Evolutionary conservation across 164 flowering plant species (phyloP), one percentile per base, ranked within the genome.

Genomic region (Magnolia kwangsiensis): DNA sequence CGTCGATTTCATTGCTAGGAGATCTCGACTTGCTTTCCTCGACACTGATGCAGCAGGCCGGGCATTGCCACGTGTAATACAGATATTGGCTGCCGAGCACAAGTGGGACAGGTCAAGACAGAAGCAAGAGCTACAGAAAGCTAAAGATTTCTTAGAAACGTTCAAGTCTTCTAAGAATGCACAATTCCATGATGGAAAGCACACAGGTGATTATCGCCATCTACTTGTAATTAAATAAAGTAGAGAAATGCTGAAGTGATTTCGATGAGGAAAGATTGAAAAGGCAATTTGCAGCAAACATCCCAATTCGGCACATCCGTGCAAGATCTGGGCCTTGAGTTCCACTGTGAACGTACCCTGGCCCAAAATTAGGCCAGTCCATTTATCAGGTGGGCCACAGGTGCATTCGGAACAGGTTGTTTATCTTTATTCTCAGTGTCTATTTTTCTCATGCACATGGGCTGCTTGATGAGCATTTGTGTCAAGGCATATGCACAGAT

Each of bases 101-200:
- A 84, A 89, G 4, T 96, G 99, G 99, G 97, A 92, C 79, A 88
- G 83, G 70, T 75, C 87, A 8, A 89, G 96, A 85, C 82, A 86
- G 84, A 86, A 87, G 68, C 76, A 82, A 72, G 99, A 96, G 84
- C 11, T 88, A 10, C 79, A 84, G 78, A 90, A 84, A 72, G 91
- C 89, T 49, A 86, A 67, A 78, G 84, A 85, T 51, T 96, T 96
- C 65, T 77, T 96, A 72, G 86, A 89, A 80, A 92, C 99, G 8
- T 96, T 96, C 85, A 96, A 94, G 81, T 90, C 99, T 55, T 87
- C 98, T 20, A 90, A 86, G 80, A 96, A 96, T 83, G 98, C 98
- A 49, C 97, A 91, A 77, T 92, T 94, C 75, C 88, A 84, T 80
- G 99, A 96, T 80, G 99, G 99, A 58, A 96, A 96, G 78, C 98